These are phyloP conservation scores for Xylaria digitata DNA, from an alignment of 2,329 filamentous ascomycete genomes.

Conservation along the genomic window DNA sequence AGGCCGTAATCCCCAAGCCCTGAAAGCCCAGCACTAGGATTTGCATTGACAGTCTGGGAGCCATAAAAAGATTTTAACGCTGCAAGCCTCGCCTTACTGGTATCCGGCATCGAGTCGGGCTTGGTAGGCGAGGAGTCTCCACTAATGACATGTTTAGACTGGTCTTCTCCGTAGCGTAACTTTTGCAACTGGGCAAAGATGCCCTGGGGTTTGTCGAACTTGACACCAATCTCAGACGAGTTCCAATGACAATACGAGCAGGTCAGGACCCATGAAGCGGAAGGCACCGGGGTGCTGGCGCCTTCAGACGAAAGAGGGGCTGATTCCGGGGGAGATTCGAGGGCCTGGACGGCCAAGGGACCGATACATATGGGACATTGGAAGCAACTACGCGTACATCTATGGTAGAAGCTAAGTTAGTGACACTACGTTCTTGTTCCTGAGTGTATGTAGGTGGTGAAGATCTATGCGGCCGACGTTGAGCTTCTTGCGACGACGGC, in stretches of 20 bases:
- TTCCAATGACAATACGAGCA: conserved; percentile 96
- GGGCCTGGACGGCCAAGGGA: conserved; percentile 77
- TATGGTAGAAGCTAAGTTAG: conserved; percentile 50
- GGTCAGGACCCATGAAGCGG: conserved; percentile 77
- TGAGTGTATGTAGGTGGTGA: background rate
- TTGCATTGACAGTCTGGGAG: conserved; percentile 73
- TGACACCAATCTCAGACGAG: conserved; percentile 87
- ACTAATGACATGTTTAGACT: conserved; percentile 44
- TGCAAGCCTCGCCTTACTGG: conserved; percentile 63
- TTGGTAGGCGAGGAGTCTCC: conserved; percentile 52
- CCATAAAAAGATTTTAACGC: conserved; percentile 85
- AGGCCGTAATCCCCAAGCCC: conserved; percentile 66
- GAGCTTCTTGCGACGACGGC: background rate
- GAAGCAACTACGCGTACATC: conserved; percentile 94
- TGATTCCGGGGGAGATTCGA: conserved; percentile 67
- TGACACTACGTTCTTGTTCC: background rate
- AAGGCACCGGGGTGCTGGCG: conserved; percentile 49
- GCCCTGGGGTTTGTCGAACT: conserved; percentile 88
- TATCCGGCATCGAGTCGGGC: conserved; percentile 71
- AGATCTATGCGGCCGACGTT: background rate
- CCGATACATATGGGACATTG: conserved; percentile 91
- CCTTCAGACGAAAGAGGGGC: conserved; percentile 59
- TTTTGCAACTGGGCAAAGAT: conserved; percentile 84
- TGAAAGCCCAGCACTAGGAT: conserved; percentile 62
- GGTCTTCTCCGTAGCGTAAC: conserved; percentile 70